Conservation (phyloP, 768 basidiomycete species). For the Rhizopogon vulgaris region DNA sequence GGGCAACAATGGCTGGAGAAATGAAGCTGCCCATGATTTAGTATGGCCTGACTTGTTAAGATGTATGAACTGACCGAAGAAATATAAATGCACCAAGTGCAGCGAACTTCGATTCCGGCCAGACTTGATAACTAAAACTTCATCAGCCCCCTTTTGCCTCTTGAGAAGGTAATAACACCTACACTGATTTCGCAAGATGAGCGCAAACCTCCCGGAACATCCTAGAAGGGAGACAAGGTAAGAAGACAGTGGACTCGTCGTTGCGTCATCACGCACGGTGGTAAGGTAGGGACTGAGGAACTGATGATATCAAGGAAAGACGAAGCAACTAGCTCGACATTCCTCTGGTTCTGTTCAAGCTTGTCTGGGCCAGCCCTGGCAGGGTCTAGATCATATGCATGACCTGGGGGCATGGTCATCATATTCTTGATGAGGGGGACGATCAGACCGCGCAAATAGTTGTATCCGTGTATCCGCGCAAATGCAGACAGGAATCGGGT, state of each 20-base stretch:
- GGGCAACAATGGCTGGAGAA: slow-evolving; percentile 84
- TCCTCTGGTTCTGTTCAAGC: slow-evolving; percentile 58
- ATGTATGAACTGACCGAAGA: slow-evolving; percentile 49
- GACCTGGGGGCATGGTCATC: slow-evolving; percentile 62
- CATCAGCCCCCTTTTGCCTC: slow-evolving; percentile 5
- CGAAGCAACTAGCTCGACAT: slow-evolving; percentile 66
- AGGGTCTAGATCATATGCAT: slow-evolving; percentile 77
- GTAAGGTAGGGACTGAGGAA: slow-evolving; percentile 62
- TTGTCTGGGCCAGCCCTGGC: slow-evolving; percentile 52
- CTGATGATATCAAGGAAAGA: slow-evolving; percentile 73
- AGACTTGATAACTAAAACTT: slow-evolving; percentile 46
- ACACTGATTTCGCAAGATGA: slow-evolving; percentile 77
- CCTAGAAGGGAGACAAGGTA: slow-evolving; percentile 30
- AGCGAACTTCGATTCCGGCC: slow-evolving; percentile 77
- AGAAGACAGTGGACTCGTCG: not conserved
- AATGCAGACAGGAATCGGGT: slow-evolving; percentile 85
- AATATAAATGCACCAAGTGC: slow-evolving; percentile 91
- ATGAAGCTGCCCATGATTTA: slow-evolving; percentile 59
- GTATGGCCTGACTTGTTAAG: not conserved
- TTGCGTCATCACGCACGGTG: slow-evolving; percentile 49
- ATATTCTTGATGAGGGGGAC: slow-evolving; percentile 74
- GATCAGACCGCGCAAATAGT: slow-evolving; percentile 78
- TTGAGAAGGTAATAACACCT: slow-evolving; percentile 25
- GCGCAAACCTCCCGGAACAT: slow-evolving; percentile 85
- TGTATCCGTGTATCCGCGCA: slow-evolving; percentile 86